phyloP scores from a whole-genome alignment of 805 yeast genomes.

The Candida maesae region DNA sequence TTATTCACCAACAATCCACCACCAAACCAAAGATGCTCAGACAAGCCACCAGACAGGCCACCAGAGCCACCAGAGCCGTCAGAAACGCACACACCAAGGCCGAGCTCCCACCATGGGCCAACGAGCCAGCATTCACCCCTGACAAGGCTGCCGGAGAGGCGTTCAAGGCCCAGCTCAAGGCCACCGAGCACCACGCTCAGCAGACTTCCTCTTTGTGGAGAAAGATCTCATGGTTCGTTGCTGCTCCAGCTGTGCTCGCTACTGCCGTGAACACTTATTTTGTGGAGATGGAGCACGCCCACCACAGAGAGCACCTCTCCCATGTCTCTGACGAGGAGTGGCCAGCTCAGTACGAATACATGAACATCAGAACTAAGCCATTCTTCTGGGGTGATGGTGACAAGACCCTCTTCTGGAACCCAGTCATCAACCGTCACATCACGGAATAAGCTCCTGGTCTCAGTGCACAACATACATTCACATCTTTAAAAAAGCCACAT shows the following conservation, averaged over 20 bases:
- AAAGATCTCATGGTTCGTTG: slow-evolving; percentile 75
- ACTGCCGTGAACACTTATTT: slow-evolving; percentile 78
- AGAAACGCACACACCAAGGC: slow-evolving; percentile 22
- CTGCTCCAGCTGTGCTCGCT: slow-evolving; percentile 74
- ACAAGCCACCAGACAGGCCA: slow-evolving; percentile 27
- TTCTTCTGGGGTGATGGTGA: slow-evolving; percentile 99
- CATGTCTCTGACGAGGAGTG: slow-evolving; percentile 82
- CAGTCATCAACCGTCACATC: slow-evolving; percentile 84
- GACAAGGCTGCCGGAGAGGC: slow-evolving; percentile 54
- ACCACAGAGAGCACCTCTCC: slow-evolving; percentile 75
- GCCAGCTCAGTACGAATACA: slow-evolving; percentile 88
- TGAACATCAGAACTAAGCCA: slow-evolving; percentile 81
- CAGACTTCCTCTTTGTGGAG: slow-evolving; percentile 79
- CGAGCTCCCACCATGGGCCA: slow-evolving; percentile 38
- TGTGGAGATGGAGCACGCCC: slow-evolving; percentile 83
- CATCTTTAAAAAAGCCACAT: no score
- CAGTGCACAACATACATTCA: no score
- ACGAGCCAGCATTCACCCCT: slow-evolving; percentile 44
- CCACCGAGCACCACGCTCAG: slow-evolving; percentile 74
- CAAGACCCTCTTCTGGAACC: slow-evolving; percentile 95
- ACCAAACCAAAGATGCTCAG: slow-evolving; percentile 38
- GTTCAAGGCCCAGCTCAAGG: slow-evolving; percentile 56
- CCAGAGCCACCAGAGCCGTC: slow-evolving; percentile 22
- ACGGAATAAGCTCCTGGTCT: slow-evolving; percentile 23
- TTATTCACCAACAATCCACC: no score